Conservation (phyloP, 2,329 filamentous ascomycete genomes). For the Penicillium palitans region DNA sequence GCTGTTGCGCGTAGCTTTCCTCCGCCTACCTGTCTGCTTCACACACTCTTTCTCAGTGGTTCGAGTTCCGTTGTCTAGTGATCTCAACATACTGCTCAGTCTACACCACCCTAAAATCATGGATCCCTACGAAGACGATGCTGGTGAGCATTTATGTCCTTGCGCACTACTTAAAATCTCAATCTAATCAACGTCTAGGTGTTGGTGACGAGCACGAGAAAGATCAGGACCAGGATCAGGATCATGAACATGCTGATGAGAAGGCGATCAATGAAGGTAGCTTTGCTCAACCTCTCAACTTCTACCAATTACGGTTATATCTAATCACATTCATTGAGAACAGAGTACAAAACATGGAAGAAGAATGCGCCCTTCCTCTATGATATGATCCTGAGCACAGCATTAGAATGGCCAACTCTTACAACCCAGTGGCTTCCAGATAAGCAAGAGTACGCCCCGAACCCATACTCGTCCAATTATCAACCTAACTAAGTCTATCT, state of each 20-base stretch:
- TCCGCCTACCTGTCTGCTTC: not conserved
- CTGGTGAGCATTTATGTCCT: slow-evolving; percentile 15
- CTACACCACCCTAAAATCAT: slow-evolving; percentile 21
- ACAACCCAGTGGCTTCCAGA: slow-evolving; percentile 99
- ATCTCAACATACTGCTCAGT: slow-evolving; percentile 1
- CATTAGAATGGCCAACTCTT: slow-evolving; percentile 94
- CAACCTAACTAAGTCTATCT: slow-evolving; percentile 4
- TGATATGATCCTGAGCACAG: slow-evolving; percentile 93
- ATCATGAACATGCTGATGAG: slow-evolving; percentile 75
- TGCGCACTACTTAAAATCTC: slow-evolving; percentile 17
- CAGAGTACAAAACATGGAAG: slow-evolving; percentile 99
- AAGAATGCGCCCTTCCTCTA: slow-evolving; percentile 99
- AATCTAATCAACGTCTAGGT: slow-evolving; percentile 24
- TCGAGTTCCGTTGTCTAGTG: not conserved
- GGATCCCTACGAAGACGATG: slow-evolving; percentile 41
- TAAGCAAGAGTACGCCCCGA: slow-evolving; percentile 65
- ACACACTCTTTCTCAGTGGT: not conserved
- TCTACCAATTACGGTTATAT: not conserved
- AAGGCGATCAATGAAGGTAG: slow-evolving; percentile 91
- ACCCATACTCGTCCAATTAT: not conserved
- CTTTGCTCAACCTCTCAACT: not conserved
- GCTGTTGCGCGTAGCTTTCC: slow-evolving; percentile 30
- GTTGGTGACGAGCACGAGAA: slow-evolving; percentile 40
- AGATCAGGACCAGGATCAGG: slow-evolving; percentile 46
- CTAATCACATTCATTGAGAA: slow-evolving; percentile 4